A percentile compares a stretch with the other conserved stretches of the same genome.
Conservation (phyloP, 495 filamentous ascomycete genomes). For the Amorphotheca resinae region DNA sequence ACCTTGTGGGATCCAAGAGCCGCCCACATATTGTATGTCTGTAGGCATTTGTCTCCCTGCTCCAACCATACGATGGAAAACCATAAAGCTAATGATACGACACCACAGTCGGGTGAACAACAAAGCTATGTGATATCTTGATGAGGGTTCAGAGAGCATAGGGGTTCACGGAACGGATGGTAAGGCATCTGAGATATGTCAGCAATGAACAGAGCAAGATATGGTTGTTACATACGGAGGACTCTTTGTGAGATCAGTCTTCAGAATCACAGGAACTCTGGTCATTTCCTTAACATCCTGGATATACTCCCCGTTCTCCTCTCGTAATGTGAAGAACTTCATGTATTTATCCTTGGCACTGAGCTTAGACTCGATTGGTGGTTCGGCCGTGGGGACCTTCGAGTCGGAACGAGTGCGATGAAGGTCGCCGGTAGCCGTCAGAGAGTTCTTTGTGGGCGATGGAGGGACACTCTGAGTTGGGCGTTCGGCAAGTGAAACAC, state of each 20-base stretch:
- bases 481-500: constrained; percentile 73
- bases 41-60: not conserved
- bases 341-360: constrained; percentile 95
- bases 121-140: not conserved
- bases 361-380: constrained; percentile 55
- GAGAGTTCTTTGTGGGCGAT: constrained; percentile 70
- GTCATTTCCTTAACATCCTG: constrained; percentile 98
- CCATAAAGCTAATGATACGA: not conserved
- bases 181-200: constrained; percentile 60
- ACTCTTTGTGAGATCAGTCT: constrained; percentile 97
- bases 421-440: constrained; percentile 51
- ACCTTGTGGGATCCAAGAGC: not conserved
- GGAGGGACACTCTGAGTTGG: constrained; percentile 94
- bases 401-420: constrained; percentile 88
- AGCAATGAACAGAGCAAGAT: constrained; percentile 6
- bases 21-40: not conserved
- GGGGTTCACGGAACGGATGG: constrained; percentile 93
- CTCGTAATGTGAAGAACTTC: constrained; percentile 75
- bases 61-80: not conserved
- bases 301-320: constrained; percentile 91
- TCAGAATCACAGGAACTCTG: constrained; percentile 86
- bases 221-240: constrained; percentile 66
- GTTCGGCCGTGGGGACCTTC: constrained; percentile 64
- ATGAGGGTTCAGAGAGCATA: constrained; percentile 58
- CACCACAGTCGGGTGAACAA: not conserved